Base-by-base conservation (phyloP, 257 asterid genomes). In the Nicotiana attenuata region DNA sequence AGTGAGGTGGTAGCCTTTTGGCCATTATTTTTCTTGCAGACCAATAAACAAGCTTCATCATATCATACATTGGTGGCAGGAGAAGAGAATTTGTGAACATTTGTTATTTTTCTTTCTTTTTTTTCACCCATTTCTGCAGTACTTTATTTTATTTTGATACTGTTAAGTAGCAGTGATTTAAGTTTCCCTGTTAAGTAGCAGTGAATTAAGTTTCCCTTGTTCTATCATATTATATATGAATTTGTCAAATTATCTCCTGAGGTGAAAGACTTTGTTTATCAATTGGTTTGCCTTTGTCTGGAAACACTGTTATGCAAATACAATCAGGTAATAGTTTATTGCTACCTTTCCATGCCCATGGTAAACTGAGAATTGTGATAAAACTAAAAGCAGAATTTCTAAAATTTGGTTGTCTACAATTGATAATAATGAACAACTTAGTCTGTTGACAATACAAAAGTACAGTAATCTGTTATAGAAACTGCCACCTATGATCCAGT, bases 1-100 rank as follows among this genome's bases (percentile, higher is more conserved):
- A 91, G 89, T 73, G 81, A 33, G 55, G 13, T n/a, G n/a, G 29
- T 76, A 41, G 67, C 82, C 3, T 29, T 29, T 61, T 76, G 76
- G 83, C 76, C 61, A 41, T 67, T 31, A 41, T 81, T 55, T 83
- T 56, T 45, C 81, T 67, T 60, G 84, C 85, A 29, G 79, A 57
- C 80, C 75, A 84, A 88, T 88, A 88, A 88, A 84, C 67, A 56
- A 80, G 78, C 81, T 29, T 19, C 82, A 68, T 57, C 45, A 13
- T 28, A 14, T 80, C 69, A 56, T 50, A 35, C 82, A 38, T 26
- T 66, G 20, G 29, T 53, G 68, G 68, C 22, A 50, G 85, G 61
- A 76, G 83, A 65, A 73, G 63, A 76, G 61, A 13, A 24, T 26
- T 35, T 35, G 73, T 3, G 66, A 61, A 20, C 61, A 61, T 85